A percentile compares a stretch with the other conserved stretches of the same genome.
Evolutionary conservation across 2,329 filamentous ascomycete species (phyloP).

Genomic region (Aschersonia sp.): DNA sequence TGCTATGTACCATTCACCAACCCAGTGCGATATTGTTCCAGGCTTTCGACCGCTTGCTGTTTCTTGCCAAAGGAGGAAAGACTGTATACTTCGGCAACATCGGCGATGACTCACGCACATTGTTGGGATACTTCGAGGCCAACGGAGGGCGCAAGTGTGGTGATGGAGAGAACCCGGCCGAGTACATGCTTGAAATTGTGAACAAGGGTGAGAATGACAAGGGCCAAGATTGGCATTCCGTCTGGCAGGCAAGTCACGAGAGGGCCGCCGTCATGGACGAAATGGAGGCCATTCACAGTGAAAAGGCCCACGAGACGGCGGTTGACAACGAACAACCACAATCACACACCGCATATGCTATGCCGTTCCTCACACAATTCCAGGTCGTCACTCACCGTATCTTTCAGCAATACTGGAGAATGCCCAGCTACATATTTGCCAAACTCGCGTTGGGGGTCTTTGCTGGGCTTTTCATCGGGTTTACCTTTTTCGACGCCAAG

Average conservation of each 20-base stretch:
- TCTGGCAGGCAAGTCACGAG: conserved; percentile 45
- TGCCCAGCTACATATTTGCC: conserved; percentile 62
- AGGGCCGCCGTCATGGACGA: conserved; percentile 39
- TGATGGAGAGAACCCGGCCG: conserved; percentile 55
- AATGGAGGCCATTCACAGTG: conserved; percentile 46
- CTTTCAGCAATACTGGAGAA: conserved; percentile 76
- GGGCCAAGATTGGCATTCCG: conserved; percentile 47
- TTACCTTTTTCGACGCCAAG: conserved; percentile 48
- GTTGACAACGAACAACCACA: conserved; percentile 6
- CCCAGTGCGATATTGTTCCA: conserved; percentile 38
- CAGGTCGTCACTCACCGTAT: conserved; percentile 50
- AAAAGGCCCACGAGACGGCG: conserved; percentile 15
- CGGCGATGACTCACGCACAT: conserved; percentile 39
- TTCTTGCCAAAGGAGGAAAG: conserved; percentile 49
- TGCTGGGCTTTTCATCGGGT: conserved; percentile 58
- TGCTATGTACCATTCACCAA: conserved; percentile 42
- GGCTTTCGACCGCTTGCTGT: conserved; percentile 45
- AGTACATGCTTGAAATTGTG: conserved; percentile 54
- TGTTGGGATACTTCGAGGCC: conserved; percentile 49
- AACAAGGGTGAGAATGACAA: conserved; percentile 23
- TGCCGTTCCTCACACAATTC: conserved; percentile 55
- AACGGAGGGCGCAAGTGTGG: conserved; percentile 48
- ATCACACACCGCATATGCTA: conserved; percentile 56
- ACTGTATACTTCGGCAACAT: conserved; percentile 59
- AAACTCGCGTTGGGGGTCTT: conserved; percentile 49